Evolutionary conservation across 2,329 filamentous ascomycete genomes (phyloP).

Genomic region (Pleomassaria siparia): DNA sequence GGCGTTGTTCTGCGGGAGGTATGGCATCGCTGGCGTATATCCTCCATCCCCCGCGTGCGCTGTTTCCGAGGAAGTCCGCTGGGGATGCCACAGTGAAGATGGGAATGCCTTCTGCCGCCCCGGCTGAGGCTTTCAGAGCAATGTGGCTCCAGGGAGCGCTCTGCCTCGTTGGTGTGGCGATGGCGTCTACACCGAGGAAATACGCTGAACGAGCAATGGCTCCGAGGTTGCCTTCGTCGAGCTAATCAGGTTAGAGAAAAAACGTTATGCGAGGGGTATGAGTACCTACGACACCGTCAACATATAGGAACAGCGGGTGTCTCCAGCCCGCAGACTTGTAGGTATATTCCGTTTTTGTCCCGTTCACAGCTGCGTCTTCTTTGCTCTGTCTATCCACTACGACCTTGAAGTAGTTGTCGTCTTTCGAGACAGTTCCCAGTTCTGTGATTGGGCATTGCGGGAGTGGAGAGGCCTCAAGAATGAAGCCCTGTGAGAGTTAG

Average conservation of each 20-base stretch:
- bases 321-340: constrained; percentile 49
- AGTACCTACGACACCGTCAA: constrained; percentile 64
- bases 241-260: constrained; percentile 35
- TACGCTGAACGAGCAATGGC: constrained; percentile 85
- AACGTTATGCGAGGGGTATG: not conserved
- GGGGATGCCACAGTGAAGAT: constrained; percentile 71
- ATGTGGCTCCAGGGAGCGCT: constrained; percentile 74
- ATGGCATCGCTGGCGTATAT: constrained; percentile 70
- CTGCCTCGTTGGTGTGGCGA: constrained; percentile 71
- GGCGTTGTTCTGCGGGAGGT: constrained; percentile 12
- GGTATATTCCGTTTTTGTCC: constrained; percentile 56
- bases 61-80: constrained; percentile 68
- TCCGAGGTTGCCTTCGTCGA: constrained; percentile 88
- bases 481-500: constrained; percentile 59
- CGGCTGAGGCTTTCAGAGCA: constrained; percentile 83
- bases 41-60: constrained; percentile 73
- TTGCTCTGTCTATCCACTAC: constrained; percentile 65
- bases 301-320: constrained; percentile 70
- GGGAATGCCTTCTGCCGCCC: constrained; percentile 78
- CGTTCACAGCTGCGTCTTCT: constrained; percentile 76
- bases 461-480: constrained; percentile 84
- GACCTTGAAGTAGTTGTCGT: constrained; percentile 24
- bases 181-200: constrained; percentile 85
- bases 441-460: constrained; percentile 68
- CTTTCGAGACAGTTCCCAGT: constrained; percentile 54